A percentile compares a stretch with the other conserved stretches of the same genome.
Evolutionary conservation across 2,329 filamentous ascomycete species (phyloP).

Genomic region (Microcyclospora pomicola): DNA sequence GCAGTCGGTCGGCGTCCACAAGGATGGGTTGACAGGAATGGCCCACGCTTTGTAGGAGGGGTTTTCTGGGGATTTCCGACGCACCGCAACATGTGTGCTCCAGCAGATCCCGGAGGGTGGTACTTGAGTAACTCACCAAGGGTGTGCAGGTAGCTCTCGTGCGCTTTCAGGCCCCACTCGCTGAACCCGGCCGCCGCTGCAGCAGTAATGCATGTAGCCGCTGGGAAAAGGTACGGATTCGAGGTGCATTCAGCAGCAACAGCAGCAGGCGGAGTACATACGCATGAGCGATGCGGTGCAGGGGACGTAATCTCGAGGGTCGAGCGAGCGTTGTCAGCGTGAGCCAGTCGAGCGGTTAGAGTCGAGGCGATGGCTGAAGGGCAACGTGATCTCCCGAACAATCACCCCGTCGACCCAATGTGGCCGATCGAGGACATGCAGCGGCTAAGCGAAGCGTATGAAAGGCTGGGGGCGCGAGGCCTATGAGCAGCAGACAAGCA

Average conservation of each 20-base stretch:
- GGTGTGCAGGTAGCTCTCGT: constrained; percentile 10
- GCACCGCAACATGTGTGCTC: constrained; percentile 23
- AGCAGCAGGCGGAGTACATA: constrained; percentile 13
- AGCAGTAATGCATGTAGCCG: constrained; percentile 29
- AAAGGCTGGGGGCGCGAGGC: constrained; percentile 16
- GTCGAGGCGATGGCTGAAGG: constrained; percentile 12
- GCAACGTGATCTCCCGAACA: constrained; percentile 2
- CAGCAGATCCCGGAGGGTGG: constrained; percentile 16
- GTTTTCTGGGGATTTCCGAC: constrained; percentile 6
- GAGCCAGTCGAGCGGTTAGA: constrained; percentile 15
- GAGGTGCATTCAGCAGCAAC: constrained; percentile 8
- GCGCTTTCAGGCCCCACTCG: constrained; percentile 13
- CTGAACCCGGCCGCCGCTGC: constrained; percentile 12
- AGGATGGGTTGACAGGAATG: constrained; percentile 1
- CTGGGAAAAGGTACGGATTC: constrained; percentile 10
- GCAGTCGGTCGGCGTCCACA: constrained; percentile 1
- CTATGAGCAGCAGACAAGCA: constrained; percentile 14
- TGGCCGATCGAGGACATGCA: constrained; percentile 6
- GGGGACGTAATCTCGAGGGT: constrained; percentile 11
- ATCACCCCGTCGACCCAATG: constrained; percentile 2
- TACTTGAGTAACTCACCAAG: constrained; percentile 3
- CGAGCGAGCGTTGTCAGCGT: too few species aligned
- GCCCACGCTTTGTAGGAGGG: constrained; percentile 12
- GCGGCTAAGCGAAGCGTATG: constrained; percentile 17
- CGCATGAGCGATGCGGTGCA: constrained; percentile 9